phyloP scores from a whole-genome alignment of 768 basidiomycete species.

The Rhodotorula graminis region DNA sequence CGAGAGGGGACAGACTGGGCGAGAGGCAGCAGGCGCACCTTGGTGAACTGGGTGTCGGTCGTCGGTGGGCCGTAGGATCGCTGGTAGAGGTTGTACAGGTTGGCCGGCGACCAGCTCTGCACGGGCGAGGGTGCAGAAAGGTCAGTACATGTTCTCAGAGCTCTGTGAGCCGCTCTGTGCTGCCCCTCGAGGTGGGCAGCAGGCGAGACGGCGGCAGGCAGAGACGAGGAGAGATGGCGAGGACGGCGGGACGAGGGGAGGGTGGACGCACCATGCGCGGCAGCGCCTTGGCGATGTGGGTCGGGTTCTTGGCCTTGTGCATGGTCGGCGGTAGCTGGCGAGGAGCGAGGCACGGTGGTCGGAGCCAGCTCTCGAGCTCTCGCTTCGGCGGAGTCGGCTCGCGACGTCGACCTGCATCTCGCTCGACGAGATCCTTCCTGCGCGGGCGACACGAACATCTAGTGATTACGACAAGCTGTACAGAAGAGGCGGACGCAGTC shows the following conservation, averaged over 20 bases:
- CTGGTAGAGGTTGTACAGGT: slow-evolving; percentile 82
- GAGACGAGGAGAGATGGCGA: background rate
- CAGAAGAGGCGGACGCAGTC: background rate
- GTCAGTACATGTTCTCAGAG: background rate
- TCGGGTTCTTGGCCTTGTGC: slow-evolving; percentile 23
- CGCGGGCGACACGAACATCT: background rate
- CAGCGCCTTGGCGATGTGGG: slow-evolving; percentile 46
- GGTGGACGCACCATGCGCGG: slow-evolving; percentile 64
- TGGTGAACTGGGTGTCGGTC: slow-evolving; percentile 59
- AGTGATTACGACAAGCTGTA: background rate
- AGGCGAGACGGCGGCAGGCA: background rate
- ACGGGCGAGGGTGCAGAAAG: background rate
- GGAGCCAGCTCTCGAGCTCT: too few species aligned
- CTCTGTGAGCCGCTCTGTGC: background rate
- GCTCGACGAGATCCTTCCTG: background rate
- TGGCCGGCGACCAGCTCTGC: slow-evolving; percentile 82
- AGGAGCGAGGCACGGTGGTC: background rate
- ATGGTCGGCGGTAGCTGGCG: background rate
- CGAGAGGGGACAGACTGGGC: too few species aligned
- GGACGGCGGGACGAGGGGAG: background rate
- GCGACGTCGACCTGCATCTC: too few species aligned
- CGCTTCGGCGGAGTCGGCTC: background rate
- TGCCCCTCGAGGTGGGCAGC: background rate
- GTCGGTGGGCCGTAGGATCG: slow-evolving; percentile 59
- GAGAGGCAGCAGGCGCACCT: slow-evolving; percentile 44